Evolutionary conservation across 306 rosid species (phyloP), one percentile per base, ranked within the genome.

Genomic region (Acmispon strigosus): DNA sequence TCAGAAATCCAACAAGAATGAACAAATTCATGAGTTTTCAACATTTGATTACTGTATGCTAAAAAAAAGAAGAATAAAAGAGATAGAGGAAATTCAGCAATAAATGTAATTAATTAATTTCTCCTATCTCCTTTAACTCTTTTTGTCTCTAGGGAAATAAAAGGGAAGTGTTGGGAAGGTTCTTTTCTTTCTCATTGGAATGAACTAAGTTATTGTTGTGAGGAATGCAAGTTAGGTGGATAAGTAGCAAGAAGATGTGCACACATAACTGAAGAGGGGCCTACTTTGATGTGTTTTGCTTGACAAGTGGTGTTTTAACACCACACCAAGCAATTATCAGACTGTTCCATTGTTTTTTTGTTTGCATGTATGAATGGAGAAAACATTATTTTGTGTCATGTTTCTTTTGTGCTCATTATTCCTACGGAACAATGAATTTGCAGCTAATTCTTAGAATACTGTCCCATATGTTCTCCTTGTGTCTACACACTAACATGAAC

Each of bases 1-100:
- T 86, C 87, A 54, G 96, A 82, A 84, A 68, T 90, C 61, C 87
- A 82, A 63, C 84, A 84, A 41, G 37, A 61, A 42, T 7, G 43
- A 8, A 9, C 10, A 39, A 39, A 39, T 0, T 39, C 43, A 39
- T 39, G 43, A 39, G 37, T 5, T 32, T 32, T 8, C 37, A 27
- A 1, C 3, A 1, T 27, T 27, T 51, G 22, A 56, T 56, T 69
- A 39, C 9, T 39, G 74, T 56, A 62, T 42, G 50, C 5, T 42
- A 55, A 65, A 52, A 15, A 20, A 36, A 42, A 53, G 43, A 39
- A 41, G 8, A 62, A 62, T 36, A 32, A 39, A 17, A 54, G 55
- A 20, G 70, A 4, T 16, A 60, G 53, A 16, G 67, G 13, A 32
- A 43, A 77, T 73, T 42, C 57, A 48, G 15, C 43, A 49, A 60